These are phyloP conservation scores for Sphagnum contortum DNA, from an alignment of 225 moss, liverwort and hornwort species.

Conservation along the genomic window DNA sequence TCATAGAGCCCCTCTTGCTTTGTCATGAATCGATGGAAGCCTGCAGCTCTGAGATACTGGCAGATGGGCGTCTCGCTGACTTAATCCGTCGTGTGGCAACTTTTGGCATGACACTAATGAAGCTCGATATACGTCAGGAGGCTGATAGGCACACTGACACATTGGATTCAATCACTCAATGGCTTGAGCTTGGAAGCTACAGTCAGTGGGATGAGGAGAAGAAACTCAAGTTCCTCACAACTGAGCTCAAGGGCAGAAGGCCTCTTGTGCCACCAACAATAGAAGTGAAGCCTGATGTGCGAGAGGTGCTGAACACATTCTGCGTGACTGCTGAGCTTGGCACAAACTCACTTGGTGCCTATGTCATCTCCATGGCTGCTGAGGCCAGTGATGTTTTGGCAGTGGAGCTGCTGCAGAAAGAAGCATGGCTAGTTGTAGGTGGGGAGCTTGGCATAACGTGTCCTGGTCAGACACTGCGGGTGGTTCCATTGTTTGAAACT, in stretches of 20 bases:
- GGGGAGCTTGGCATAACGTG: conserved; percentile 68
- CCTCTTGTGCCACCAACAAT: conserved; percentile 81
- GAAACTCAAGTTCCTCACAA: conserved; percentile 57
- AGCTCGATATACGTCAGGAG: conserved; percentile 82
- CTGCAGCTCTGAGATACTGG: conserved; percentile 59
- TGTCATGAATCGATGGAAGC: conserved; percentile 80
- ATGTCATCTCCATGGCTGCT: conserved; percentile 87
- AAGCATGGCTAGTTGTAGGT: conserved; percentile 66
- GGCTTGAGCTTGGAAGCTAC: conserved; percentile 75
- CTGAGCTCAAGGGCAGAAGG: conserved; percentile 65
- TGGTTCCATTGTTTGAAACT: conserved; percentile 84
- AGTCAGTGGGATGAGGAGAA: conserved; percentile 79
- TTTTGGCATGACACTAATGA: conserved; percentile 91
- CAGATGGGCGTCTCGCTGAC: conserved; percentile 73
- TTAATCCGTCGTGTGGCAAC: conserved; percentile 72
- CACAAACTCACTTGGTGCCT: conserved; percentile 72
- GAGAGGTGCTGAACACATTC: conserved; percentile 71
- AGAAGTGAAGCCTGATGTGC: conserved; percentile 58
- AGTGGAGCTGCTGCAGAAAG: conserved; percentile 75
- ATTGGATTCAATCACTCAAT: conserved; percentile 64
- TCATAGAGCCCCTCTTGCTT: conserved; percentile 64
- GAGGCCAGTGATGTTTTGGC: conserved; percentile 79
- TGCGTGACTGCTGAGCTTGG: conserved; percentile 72
- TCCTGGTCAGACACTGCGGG: conserved; percentile 48
- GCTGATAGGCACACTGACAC: conserved; percentile 73